Evolutionary conservation across 75 land plant genomes (phyloP), one percentile per base, ranked within the genome.

Genomic region (Cryptomeria japonica): DNA sequence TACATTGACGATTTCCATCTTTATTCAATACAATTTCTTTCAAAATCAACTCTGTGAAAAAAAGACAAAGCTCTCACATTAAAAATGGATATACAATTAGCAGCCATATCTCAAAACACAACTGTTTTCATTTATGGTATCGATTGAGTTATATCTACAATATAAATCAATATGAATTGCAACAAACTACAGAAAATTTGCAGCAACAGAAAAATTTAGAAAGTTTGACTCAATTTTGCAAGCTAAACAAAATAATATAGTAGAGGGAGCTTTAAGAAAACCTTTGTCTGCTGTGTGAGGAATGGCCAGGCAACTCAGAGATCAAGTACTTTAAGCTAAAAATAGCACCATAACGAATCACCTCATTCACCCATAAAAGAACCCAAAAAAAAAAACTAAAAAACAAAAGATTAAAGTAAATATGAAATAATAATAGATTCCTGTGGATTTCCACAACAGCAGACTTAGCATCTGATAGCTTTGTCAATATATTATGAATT

Each of bases 1-100:
- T 13, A 96, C 98, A 90, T 96, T 96, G 34, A 94, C 94, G 18
- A 96, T 89, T 87, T 92, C 96, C 93, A 92, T 92, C 64, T 51
- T 16, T 85, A 10, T 8, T 44, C 37, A 34, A 68, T 25, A 68
- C 31, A 25, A 25, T 0, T 12, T 75, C 36, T 34, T 75, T 34
- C 70, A 64, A 32, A 75, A 75, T 75, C 38, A 75, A 75, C 34
- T 32, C 77, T 75, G 77, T n/a, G 32, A 70, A 34, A 75, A 34
- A 32, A 64, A 25, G 34, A 34, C 76, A 31, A n/a, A n/a, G 31
- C 13, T 9, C 32, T 11, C 0, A 11, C 13, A 75, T 75, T 34
- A 31, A 13, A 72, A 72, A 72, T 10, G 12, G 9, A 51, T 49
- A 14, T 51, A 51, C 55, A 51, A 51, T 49, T 14, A 51, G 55